These are phyloP conservation scores for Byssothecium circinans DNA, from an alignment of 2,329 filamentous ascomycete genomes.

Conservation along the genomic window DNA sequence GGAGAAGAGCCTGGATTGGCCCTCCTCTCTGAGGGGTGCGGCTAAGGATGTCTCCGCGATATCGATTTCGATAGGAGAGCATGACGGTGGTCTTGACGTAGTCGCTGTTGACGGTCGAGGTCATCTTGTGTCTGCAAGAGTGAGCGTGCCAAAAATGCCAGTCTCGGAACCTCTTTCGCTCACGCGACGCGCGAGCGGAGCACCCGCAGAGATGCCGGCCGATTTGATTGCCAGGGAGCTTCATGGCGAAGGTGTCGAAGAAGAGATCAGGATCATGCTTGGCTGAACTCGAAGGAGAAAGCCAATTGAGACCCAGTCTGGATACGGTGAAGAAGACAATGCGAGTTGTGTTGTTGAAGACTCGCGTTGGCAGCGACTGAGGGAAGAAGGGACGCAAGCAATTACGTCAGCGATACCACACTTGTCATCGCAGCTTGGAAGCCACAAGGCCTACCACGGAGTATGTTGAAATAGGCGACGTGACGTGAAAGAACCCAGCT, in stretches of 20 bases:
- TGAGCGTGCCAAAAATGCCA: conserved; percentile 19
- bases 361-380: too few species aligned
- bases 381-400: too few species aligned
- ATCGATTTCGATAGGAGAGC: conserved; percentile 19
- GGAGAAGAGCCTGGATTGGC: conserved; percentile 7
- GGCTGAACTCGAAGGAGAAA: too few species aligned
- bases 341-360: too few species aligned
- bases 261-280: neutral
- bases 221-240: conserved; percentile 2
- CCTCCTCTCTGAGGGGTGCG: conserved; percentile 7
- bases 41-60: conserved; percentile 10
- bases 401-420: too few species aligned
- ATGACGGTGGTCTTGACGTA: conserved; percentile 15
- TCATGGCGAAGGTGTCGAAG: neutral
- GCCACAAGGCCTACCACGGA: too few species aligned
- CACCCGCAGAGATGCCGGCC: conserved; percentile 1
- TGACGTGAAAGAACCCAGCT: too few species aligned
- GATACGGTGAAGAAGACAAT: too few species aligned
- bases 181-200: neutral
- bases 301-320: too few species aligned
- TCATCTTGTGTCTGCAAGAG: conserved; percentile 13
- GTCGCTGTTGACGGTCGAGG: conserved; percentile 21
- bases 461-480: too few species aligned
- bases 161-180: conserved; percentile 1
- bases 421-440: too few species aligned